phyloP scores from a whole-genome alignment of 768 basidiomycete species.

The Phaffia australis region DNA sequence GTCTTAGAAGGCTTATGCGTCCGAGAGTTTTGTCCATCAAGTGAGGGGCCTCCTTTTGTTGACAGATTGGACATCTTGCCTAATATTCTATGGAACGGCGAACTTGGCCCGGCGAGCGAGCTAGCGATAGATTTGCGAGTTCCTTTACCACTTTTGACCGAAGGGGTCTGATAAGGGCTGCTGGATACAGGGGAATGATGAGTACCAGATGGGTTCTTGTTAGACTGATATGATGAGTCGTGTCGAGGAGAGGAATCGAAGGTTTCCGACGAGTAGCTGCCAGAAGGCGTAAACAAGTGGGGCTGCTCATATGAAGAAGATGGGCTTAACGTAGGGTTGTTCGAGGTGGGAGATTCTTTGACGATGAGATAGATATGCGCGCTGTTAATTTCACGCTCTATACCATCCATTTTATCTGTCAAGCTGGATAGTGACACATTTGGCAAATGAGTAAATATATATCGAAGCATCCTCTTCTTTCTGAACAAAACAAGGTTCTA shows the following conservation, averaged over 20 bases:
- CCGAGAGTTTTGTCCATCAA: background rate
- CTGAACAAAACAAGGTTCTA: background rate
- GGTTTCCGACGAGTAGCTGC: background rate
- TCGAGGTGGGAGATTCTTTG: too few relatives aligned
- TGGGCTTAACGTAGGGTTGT: too few relatives aligned
- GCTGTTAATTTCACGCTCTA: too few relatives aligned
- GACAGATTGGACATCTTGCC: constrained; percentile 11
- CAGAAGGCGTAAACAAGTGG: background rate
- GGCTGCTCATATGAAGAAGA: background rate
- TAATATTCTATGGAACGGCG: constrained; percentile 11
- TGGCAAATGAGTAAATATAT: too few relatives aligned
- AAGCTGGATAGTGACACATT: too few relatives aligned
- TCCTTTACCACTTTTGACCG: constrained; percentile 1
- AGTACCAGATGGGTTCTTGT: background rate
- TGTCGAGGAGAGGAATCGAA: background rate
- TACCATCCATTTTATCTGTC: too few relatives aligned
- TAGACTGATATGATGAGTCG: background rate
- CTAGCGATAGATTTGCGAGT: background rate
- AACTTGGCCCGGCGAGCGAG: constrained; percentile 8
- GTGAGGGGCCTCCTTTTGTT: background rate
- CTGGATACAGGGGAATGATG: background rate
- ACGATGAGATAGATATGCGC: too few relatives aligned
- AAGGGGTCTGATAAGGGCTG: background rate
- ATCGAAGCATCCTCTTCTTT: too few relatives aligned
- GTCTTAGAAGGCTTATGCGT: background rate